Base-by-base conservation (phyloP, 75 land plant genomes). In the Ceratopteris richardii region DNA sequence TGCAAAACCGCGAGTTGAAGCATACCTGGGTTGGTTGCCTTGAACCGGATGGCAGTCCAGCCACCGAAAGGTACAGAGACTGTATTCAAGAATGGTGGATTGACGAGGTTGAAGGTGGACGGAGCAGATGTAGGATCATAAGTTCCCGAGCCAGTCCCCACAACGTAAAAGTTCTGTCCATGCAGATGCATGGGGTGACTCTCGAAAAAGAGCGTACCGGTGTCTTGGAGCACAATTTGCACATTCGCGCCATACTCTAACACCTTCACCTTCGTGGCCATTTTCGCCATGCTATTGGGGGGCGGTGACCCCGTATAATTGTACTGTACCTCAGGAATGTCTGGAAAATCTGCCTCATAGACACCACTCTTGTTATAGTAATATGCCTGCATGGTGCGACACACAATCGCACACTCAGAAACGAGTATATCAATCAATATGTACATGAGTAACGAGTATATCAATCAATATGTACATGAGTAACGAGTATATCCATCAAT, bases 111-210 rank as follows among this genome's bases (percentile, higher is more conserved):
- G 72, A 85, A 85, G 16, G 56, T 71, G 27, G 58, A 19, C 16
- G 80, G 78, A 23, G 68, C 83, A 12, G 67, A 57, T 12, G 30
- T 56, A 21, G 88, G 67, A 57, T 85, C 67, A 36, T 66, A 85
- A 59, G 80, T 81, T 1, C 88, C 88, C 40, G 70, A 65, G 0
- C 88, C 88, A 21, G 60, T 69, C 1, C 78, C 88, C 4, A 85
- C 79, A 2, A 85, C 74, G 30, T 75, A 78, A 76, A 85, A 85
- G 58, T 81, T 81, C 54, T 72, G 75, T n/a, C 88, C 88, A 65
- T 85, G 88, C 14, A 85, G 72, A 27, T 85, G 88, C 37, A 81
- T 57, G 23, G 88, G 88, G 67, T 85, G 88, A 60, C 75, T 78
- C 67, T 85, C 87, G 0, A 69, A 71, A 0, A 63, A 70, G 10